phyloP scores from a whole-genome alignment of 1,139 yeast species.

The Diutina ranongensis region DNA sequence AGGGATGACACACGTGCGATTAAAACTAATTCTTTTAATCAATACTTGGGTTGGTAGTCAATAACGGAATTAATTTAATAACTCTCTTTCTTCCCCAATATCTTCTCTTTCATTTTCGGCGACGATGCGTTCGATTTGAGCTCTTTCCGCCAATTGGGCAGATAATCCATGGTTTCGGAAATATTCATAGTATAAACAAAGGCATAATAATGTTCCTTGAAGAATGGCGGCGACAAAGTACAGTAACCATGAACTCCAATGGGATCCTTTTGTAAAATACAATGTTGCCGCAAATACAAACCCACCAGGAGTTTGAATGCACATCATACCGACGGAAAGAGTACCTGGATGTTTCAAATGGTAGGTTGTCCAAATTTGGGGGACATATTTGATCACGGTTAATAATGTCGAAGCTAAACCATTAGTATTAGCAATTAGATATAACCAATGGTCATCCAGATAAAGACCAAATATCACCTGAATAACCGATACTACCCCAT shows the following conservation, averaged over 20 bases:
- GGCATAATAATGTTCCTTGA: conserved; percentile 32
- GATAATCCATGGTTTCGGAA: conserved; percentile 6
- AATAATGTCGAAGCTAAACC: conserved; percentile 54
- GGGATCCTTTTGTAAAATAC: conserved; percentile 61
- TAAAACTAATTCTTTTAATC: no score
- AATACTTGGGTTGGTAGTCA: no score
- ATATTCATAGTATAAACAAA: conserved; percentile 12
- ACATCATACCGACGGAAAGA: conserved; percentile 71
- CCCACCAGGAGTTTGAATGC: conserved; percentile 87
- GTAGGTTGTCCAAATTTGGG: conserved; percentile 68
- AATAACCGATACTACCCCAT: conserved; percentile 23
- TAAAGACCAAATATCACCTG: conserved; percentile 22
- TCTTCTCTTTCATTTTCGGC: conserved; percentile 8
- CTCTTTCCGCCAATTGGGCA: conserved; percentile 8
- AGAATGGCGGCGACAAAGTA: conserved; percentile 61
- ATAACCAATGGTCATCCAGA: conserved; percentile 13
- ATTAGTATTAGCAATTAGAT: conserved; percentile 42
- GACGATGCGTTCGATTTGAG: conserved; percentile 8
- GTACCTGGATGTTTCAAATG: conserved; percentile 69
- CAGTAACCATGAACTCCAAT: conserved; percentile 85
- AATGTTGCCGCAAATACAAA: conserved; percentile 64
- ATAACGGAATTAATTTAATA: no score
- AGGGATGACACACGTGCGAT: no score
- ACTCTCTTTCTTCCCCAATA: background rate
- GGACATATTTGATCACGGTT: conserved; percentile 65